Conservation (phyloP, 768 basidiomycete species). For the Glaciozyma antarctica region DNA sequence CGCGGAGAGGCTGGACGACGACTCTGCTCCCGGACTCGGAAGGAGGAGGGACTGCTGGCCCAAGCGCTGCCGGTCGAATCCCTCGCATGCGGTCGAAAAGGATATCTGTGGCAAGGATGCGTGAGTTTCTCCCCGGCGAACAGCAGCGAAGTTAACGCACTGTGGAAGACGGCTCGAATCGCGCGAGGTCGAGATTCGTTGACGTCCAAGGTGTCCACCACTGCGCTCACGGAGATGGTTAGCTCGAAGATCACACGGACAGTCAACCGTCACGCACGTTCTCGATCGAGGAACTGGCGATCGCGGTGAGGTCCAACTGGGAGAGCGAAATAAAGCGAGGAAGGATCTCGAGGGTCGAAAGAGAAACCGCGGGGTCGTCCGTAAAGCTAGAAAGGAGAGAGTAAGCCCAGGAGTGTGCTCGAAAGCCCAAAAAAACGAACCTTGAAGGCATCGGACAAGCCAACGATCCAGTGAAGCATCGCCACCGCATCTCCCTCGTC, state of each 20-base stretch:
- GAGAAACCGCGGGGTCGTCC: slow-evolving; percentile 76
- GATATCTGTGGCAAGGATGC: slow-evolving; percentile 11
- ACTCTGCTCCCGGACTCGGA: neutral
- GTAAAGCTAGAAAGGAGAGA: slow-evolving; percentile 78
- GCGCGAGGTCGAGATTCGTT: slow-evolving; percentile 26
- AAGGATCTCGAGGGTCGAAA: slow-evolving; percentile 77
- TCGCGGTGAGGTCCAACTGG: slow-evolving; percentile 75
- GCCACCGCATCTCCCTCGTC: slow-evolving; percentile 44
- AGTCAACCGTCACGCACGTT: slow-evolving; percentile 39
- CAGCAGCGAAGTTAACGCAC: neutral
- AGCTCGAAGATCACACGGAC: neutral
- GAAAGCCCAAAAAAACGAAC: slow-evolving; percentile 1
- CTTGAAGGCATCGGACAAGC: slow-evolving; percentile 33
- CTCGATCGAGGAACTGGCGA: slow-evolving; percentile 80
- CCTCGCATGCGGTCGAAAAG: slow-evolving; percentile 33
- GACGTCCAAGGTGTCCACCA: slow-evolving; percentile 27
- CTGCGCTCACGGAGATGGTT: neutral
- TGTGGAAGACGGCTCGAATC: slow-evolving; percentile 29
- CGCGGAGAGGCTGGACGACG: neutral
- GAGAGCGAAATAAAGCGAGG: slow-evolving; percentile 86
- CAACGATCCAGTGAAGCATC: slow-evolving; percentile 34
- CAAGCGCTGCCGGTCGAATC: neutral
- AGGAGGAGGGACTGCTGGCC: neutral
- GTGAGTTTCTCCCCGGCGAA: neutral
- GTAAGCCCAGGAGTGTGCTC: slow-evolving; percentile 44